Percentiles rank a stretch among this genome's conserved stretches.
Conservation (phyloP, 2,329 filamentous ascomycete genomes). For the Emmonsia crescens region DNA sequence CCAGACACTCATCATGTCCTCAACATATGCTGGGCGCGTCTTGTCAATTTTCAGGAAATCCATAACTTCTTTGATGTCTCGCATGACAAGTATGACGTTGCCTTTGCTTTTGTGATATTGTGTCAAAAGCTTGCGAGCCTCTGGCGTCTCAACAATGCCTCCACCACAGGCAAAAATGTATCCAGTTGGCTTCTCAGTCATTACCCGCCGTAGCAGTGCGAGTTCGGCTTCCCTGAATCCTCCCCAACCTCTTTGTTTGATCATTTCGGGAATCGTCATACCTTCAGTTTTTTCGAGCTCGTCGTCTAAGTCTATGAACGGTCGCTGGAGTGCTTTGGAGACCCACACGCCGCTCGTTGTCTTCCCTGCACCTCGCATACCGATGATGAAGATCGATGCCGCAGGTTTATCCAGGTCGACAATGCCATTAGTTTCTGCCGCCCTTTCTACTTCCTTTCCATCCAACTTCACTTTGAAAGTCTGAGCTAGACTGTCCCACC, state of each 20-base stretch:
- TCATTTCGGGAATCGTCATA: slow-evolving; percentile 75
- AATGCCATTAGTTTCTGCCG: slow-evolving; percentile 26
- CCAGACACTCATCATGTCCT: slow-evolving; percentile 87
- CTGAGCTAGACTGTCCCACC: slow-evolving; percentile 84
- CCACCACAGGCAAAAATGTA: slow-evolving; percentile 90
- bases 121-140: slow-evolving; percentile 63
- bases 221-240: slow-evolving; percentile 75
- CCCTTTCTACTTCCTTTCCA: slow-evolving; percentile 52
- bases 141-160: slow-evolving; percentile 77
- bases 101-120: slow-evolving; percentile 67
- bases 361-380: slow-evolving; percentile 95
- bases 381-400: slow-evolving; percentile 82
- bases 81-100: slow-evolving; percentile 74
- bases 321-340: slow-evolving; percentile 60
- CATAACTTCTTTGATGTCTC: slow-evolving; percentile 79
- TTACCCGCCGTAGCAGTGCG: slow-evolving; percentile 58
- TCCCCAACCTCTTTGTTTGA: slow-evolving; percentile 71
- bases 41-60: slow-evolving; percentile 82
- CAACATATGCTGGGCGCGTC: slow-evolving; percentile 81
- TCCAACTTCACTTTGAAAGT: slow-evolving; percentile 67
- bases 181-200: slow-evolving; percentile 62
- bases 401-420: slow-evolving; percentile 30
- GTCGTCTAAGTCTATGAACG: slow-evolving; percentile 76
- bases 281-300: slow-evolving; percentile 67
- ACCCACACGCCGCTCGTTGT: slow-evolving; percentile 88